Percentiles rank a stretch among this genome's conserved stretches.
phyloP scores from a whole-genome alignment of 2,329 filamentous ascomycete genomes.

The Epichloe baconii region DNA sequence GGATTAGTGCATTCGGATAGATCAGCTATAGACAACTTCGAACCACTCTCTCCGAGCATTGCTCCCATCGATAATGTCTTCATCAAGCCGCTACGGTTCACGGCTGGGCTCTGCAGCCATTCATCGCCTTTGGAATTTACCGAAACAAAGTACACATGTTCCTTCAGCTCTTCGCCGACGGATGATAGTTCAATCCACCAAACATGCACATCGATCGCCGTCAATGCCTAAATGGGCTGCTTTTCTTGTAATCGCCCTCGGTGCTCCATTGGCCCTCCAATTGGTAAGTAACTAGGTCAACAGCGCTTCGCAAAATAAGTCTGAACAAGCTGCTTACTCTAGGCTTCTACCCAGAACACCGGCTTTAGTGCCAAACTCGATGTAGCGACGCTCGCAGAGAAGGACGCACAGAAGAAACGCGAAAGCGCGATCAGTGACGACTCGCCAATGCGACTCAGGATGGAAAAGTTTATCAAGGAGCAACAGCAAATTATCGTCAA shows the following conservation, averaged over 20 bases:
- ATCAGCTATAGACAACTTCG: no score
- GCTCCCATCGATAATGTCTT: neutral
- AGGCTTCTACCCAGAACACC: constrained; percentile 21
- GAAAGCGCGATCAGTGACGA: constrained; percentile 52
- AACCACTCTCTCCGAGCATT: neutral
- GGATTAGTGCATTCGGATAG: no score
- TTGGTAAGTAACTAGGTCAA: neutral
- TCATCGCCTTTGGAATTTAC: neutral
- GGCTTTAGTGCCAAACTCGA: constrained; percentile 39
- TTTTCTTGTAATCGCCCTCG: neutral
- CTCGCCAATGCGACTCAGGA: constrained; percentile 92
- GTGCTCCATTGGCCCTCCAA: constrained; percentile 2
- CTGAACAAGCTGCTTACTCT: neutral
- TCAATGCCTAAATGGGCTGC: neutral
- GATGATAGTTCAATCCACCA: neutral
- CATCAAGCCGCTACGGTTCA: neutral
- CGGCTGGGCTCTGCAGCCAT: neutral
- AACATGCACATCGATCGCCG: neutral
- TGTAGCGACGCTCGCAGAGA: constrained; percentile 63
- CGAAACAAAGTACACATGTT: neutral
- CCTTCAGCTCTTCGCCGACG: neutral
- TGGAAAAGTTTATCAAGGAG: constrained; percentile 92
- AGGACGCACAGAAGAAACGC: constrained; percentile 69
- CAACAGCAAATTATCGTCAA: constrained; percentile 81
- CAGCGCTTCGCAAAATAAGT: neutral